Evolutionary conservation across 2,329 filamentous ascomycete species (phyloP), one percentile per base, ranked within the genome.

Genomic region (Didymosphaeria variabile): DNA sequence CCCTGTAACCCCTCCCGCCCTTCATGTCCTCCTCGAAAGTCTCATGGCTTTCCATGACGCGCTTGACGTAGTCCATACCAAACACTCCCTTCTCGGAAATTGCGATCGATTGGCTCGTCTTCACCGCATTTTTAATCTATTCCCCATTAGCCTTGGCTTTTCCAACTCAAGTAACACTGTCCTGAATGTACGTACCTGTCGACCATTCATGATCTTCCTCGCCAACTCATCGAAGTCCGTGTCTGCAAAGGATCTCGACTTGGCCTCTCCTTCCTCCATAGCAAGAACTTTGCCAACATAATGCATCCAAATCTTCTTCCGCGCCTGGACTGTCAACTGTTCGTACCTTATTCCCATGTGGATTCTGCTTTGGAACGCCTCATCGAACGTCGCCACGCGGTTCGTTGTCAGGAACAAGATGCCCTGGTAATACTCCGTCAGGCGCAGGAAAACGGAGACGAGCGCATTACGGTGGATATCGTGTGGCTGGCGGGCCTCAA

Each of bases 401-500:
- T 97, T 97, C 2, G 93, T 97, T 0, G 93, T 97, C 29, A 97
- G 79, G 81, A 97, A 96, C 5, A 97, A 78, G 56, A 97, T 96
- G 3, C 93, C 93, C 73, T 96, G 91, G 80, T 96, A 97, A 77
- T 97, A 97, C 78, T 97, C 94, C 0, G 97, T 83, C 59, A 94
- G 84, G 0, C 93, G 88, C 2, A 97, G 82, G 82, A 97, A 97
- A 70, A 97, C 92, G 75, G 89, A 92, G 55, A 97, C 93, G 0
- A 95, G 86, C 0, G 91, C 90, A 69, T 97, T 97, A 60, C 93
- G 89, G 73, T 93, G 90, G 55, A 96, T 90, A 69, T 97, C 92
- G 65, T 92, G 89, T 71, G 93, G 89, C 51, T 92, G 91, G 1
- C 93, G 88, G 77, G 92, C 91, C 81, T 96, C 91, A 10, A 97